A percentile compares a stretch with the other conserved stretches of the same genome.
phyloP scores from a whole-genome alignment of 2,329 filamentous ascomycete genomes.

The Plenodomus lindquistii region DNA sequence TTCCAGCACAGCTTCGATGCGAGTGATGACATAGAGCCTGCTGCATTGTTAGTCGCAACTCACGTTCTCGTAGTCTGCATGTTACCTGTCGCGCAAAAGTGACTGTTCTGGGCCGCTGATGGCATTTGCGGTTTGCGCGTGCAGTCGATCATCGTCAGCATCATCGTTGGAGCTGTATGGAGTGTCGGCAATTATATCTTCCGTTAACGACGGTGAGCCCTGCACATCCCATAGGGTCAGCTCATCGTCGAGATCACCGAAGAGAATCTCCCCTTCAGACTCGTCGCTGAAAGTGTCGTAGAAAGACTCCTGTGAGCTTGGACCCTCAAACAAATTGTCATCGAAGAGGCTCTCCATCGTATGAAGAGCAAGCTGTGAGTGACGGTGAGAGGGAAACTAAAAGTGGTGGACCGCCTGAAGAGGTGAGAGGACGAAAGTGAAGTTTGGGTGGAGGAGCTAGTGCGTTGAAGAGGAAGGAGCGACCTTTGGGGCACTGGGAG shows the following conservation, averaged over 20 bases:
- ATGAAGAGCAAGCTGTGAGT: neutral
- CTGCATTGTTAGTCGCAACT: slow-evolving; percentile 5
- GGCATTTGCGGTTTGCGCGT: neutral
- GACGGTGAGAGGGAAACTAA: no score
- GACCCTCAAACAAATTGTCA: slow-evolving; percentile 35
- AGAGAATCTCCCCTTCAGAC: slow-evolving; percentile 29
- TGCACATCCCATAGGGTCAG: slow-evolving; percentile 9
- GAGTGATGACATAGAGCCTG: slow-evolving; percentile 51
- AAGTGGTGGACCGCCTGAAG: no score
- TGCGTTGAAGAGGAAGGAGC: neutral
- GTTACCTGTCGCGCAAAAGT: slow-evolving; percentile 18
- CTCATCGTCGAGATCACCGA: slow-evolving; percentile 8
- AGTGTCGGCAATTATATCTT: neutral
- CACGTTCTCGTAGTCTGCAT: neutral
- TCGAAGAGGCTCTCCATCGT: slow-evolving; percentile 32
- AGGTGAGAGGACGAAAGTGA: no score
- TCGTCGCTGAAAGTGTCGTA: slow-evolving; percentile 15
- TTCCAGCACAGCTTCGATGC: slow-evolving; percentile 61
- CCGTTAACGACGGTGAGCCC: neutral
- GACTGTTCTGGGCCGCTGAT: neutral
- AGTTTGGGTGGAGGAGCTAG: neutral
- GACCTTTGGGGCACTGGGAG: neutral
- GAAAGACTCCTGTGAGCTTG: slow-evolving; percentile 19
- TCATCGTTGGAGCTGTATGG: no score
- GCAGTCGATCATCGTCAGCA: neutral